Base-by-base conservation (phyloP, 805 yeast genomes). In the Saturnispora gosingensis region DNA sequence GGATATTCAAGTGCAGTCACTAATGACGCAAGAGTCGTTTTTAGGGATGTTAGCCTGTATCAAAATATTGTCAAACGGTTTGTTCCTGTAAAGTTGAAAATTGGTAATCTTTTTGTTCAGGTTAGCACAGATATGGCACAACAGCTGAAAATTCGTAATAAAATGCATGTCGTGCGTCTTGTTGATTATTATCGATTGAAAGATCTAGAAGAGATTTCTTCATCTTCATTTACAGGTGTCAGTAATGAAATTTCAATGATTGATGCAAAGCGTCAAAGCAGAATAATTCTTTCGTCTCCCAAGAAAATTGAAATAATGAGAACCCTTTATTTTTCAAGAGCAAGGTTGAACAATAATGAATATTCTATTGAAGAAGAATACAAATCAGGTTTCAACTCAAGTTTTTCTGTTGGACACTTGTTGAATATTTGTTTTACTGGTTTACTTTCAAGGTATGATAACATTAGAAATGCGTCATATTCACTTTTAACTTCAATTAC, bases 41-140 rank as follows among this genome's bases (percentile, higher is more conserved):
- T 79, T 55, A 71, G 68, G 50, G 83, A 79, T 54, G 77, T 77
- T 27, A 72, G 77, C 6, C 57, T 80, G 9, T 83, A 71, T 60
- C 79, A 81, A 52, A 67, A 68, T 4, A 67, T 66, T 1, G 68
- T 71, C 16, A 73, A 75, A n/a, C 68, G 76, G 34, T 80, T 77
- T 56, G 69, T 75, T 18, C 83, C 87, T 1, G 83, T 83, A 3
- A 75, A 78, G 0, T 53, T 88, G 54, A 81, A 79, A 58, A 74
- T 88, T 49, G 96, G 96, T 7, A 76, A 84, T 52, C 80, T 78
- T 58, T 83, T 72, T 67, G 60, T 87, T 43, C 90, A 85, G 61
- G 66, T 85, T 3, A 60, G 71, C 24, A 70, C 73, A 22, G 74
- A 70, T 24, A 72, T 73, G 28, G 75, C 78, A 2, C 67, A 64